These are phyloP conservation scores for Pulveroboletus sp. DNA, from an alignment of 768 basidiomycete species.

Conservation along the genomic window DNA sequence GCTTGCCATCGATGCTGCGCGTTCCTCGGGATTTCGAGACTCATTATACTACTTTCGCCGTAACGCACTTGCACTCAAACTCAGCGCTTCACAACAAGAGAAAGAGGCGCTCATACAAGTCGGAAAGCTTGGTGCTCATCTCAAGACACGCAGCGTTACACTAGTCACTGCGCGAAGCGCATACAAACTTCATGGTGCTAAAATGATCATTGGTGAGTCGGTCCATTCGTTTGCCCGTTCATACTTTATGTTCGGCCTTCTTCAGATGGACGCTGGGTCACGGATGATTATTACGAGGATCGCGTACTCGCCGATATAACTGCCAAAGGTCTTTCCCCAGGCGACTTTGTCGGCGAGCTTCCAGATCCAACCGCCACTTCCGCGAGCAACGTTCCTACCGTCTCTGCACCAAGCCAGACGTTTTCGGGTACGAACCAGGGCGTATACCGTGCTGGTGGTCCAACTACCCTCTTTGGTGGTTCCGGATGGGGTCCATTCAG, in stretches of 20 bases:
- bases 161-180: constrained; percentile 89
- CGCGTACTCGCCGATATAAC: constrained; percentile 72
- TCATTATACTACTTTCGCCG: constrained; percentile 97
- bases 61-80: constrained; percentile 85
- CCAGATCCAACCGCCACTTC: constrained; percentile 62
- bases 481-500: constrained; percentile 84
- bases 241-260: not conserved
- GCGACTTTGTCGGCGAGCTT: constrained; percentile 79
- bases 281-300: constrained; percentile 95
- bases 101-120: constrained; percentile 88
- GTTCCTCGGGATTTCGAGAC: constrained; percentile 93
- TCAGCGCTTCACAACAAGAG: constrained; percentile 83
- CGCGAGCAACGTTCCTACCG: constrained; percentile 37
- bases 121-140: constrained; percentile 83
- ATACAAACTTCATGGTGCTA: constrained; percentile 91
- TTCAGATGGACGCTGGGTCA: constrained; percentile 85
- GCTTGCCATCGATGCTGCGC: constrained; percentile 96
- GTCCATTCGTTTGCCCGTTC: not conserved
- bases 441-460: constrained; percentile 86
- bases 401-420: constrained; percentile 23
- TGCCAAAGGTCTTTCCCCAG: constrained; percentile 76
- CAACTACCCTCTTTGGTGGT: constrained; percentile 87
- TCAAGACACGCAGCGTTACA: constrained; percentile 89
- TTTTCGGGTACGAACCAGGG: constrained; percentile 51
- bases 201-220: constrained; percentile 75